phyloP scores from a whole-genome alignment of 805 yeast genomes.

The Metschnikowia aberdeeniae region DNA sequence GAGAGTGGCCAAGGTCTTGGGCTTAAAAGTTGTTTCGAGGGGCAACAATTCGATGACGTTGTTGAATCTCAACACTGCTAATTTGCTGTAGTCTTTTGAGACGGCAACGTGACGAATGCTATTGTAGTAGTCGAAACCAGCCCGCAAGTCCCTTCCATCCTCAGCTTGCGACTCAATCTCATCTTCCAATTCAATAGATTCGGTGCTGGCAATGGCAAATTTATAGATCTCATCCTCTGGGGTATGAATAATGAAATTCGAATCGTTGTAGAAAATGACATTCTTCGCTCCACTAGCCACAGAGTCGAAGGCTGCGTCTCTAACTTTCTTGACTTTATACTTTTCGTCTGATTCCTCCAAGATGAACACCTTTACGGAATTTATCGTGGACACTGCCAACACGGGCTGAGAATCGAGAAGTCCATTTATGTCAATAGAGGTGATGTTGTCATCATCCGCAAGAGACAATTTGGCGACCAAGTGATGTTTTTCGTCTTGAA shows the following conservation, averaged over 20 bases:
- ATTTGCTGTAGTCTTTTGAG: constrained; percentile 39
- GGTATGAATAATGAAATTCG: constrained; percentile 49
- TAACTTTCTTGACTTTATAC: constrained; percentile 50
- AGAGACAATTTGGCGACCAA: constrained; percentile 63
- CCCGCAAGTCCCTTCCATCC: constrained; percentile 9
- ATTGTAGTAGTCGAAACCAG: constrained; percentile 44
- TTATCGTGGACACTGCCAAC: constrained; percentile 67
- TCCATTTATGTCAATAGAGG: constrained; percentile 60
- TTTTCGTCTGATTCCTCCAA: constrained; percentile 42
- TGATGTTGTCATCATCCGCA: constrained; percentile 76
- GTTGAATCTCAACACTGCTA: constrained; percentile 59
- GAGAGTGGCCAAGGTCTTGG: constrained; percentile 52
- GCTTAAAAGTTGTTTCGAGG: constrained; percentile 23
- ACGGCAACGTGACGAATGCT: constrained; percentile 52
- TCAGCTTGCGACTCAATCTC: constrained; percentile 33
- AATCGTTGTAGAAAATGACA: constrained; percentile 43
- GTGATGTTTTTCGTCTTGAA: constrained; percentile 46
- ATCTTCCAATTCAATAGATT: constrained; percentile 32
- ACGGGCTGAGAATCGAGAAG: constrained; percentile 46
- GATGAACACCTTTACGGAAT: constrained; percentile 64
- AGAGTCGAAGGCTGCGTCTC: constrained; percentile 38
- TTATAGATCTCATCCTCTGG: constrained; percentile 58
- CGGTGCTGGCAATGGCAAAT: constrained; percentile 28
- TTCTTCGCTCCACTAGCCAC: constrained; percentile 54
- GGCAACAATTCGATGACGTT: constrained; percentile 59